Evolutionary conservation across 1,139 yeast species (phyloP), one percentile per base, ranked within the genome.

Genomic region (Taphrina populina): DNA sequence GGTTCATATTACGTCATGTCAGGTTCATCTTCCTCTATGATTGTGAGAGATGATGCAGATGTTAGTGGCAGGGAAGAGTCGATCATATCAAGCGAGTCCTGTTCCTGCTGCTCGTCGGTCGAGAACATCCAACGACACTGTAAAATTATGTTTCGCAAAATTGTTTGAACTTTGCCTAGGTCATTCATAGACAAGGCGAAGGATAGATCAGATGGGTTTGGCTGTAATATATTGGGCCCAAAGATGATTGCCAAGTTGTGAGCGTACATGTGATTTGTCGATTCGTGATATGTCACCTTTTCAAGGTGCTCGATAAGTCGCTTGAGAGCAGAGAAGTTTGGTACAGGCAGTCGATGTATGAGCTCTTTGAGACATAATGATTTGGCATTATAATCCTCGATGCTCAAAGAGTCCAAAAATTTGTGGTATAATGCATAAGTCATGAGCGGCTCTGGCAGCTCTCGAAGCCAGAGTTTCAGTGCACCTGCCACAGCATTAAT

Each of bases 401-500:
- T 51, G 26, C 59, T 56, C 7, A 69, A 63, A 8, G 57, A 52
- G 8, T 61, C 60, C 21, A 78, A 73, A 65, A 82, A 79, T 41
- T 73, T 75, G 1, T 74, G 73, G 24, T 85, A 78, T 58, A 82
- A 74, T 26, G 75, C 75, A 44, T 76, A 79, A 0, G 94, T 81
- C 56, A 92, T 76, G 36, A 90, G 70, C 0, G 96, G 87, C 64
- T 90, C 95, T 0, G 96, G 96, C 46, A 92, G 71, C 64, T 88
- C 97, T 62, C 98, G 78, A 62, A 92, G 72, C 66, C 80, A 90
- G 60, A 85, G 77, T 69, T 92, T 92, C 64, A 92, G 83, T 64
- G 95, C 82, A 41, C 96, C 95, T 1, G 97, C 90, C 47, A 88
- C 80, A 0, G 95, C 85, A 68, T 92, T 94, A 45, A 88, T 80